Base-by-base conservation (phyloP, 2,329 filamentous ascomycete genomes). In the Xylaria sp. region DNA sequence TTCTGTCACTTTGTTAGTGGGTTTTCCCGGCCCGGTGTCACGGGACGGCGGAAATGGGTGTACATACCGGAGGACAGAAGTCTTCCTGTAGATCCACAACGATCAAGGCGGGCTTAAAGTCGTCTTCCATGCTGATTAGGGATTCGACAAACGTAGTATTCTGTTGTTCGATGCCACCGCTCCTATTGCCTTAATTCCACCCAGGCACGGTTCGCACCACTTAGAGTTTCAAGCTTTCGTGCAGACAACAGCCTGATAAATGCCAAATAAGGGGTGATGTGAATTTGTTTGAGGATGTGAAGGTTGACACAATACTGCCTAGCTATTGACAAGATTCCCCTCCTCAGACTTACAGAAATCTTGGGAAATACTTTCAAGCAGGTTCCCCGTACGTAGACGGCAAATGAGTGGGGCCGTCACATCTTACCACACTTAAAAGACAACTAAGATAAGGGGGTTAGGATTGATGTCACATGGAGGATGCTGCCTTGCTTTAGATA, bases 1-100 rank as follows among this genome's bases (percentile, higher is more conserved):
- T 91, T 87, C 93, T 97, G 74, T 38, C 66, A n/a, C 26, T 38
- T 44, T 17, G 65, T 79, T 57, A 74, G 72, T 58, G 59, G 53
- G 13, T 33, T 53, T 26, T 23, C 31, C 31, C n/a, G 51, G 42
- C 40, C 63, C 57, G 46, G 40, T 17, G 23, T 26, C 6, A 54
- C 44, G 44, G 67, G 58, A 59, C 31, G 33, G 48, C 31, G 7
- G 38, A 46, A 23, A 20, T 6, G 44, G 40, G 40, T 46, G 36
- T 58, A 82, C 90, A 82, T 82, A 96, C 93, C 13, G 94, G 94
- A 67, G 93, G 92, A 80, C 93, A 97, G 80, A 97, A 98, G 83
- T 98, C 95, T 80, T 97, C 92, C 81, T 98, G 96, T 77, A 97
- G 86, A 80, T 97, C 94, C 62, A 97, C 91, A 11, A 97, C 86